A percentile compares a stretch with the other conserved stretches of the same genome.
These are phyloP conservation scores for Petunia axillaris DNA, from an alignment of 257 asterid genomes.

Conservation along the genomic window DNA sequence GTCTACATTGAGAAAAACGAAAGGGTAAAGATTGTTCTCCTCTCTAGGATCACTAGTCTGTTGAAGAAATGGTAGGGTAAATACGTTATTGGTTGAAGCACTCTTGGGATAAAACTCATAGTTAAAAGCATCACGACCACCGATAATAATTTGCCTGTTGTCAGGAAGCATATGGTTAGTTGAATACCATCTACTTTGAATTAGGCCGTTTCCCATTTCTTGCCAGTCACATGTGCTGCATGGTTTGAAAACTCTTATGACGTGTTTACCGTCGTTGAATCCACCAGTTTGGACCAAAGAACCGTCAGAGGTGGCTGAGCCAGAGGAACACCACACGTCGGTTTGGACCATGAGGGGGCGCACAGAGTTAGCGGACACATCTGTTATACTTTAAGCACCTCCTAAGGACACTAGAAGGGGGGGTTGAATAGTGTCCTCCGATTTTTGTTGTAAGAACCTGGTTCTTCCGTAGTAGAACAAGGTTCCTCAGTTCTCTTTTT, in stretches of 20 bases:
- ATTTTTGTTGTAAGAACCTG: too few relatives aligned
- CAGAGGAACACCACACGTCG: too few relatives aligned
- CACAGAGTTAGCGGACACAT: too few relatives aligned
- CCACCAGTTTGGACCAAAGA: too few relatives aligned
- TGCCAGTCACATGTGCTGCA: conserved; percentile 21
- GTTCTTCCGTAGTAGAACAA: too few relatives aligned
- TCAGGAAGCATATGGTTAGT: conserved; percentile 26
- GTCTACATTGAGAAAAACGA: conserved; percentile 52
- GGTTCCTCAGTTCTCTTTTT: too few relatives aligned
- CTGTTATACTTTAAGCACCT: too few relatives aligned
- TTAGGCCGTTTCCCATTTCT: conserved; percentile 7
- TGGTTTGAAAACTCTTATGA: background rate
- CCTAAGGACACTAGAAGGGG: too few relatives aligned
- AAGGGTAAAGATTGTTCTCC: conserved; percentile 39
- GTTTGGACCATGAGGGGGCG: too few relatives aligned
- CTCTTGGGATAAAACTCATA: conserved; percentile 27
- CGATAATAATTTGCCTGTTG: conserved; percentile 26
- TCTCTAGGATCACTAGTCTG: conserved; percentile 20
- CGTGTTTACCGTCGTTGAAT: too few relatives aligned
- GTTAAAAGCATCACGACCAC: conserved; percentile 23
- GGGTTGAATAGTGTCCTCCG: too few relatives aligned
- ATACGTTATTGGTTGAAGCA: background rate
- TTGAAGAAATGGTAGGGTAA: conserved; percentile 15
- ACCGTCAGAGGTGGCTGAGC: too few relatives aligned
- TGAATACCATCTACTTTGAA: conserved; percentile 30